Evolutionary conservation across 179 eudicot species (phyloP).

Genomic region (Vitellaria paradoxa): DNA sequence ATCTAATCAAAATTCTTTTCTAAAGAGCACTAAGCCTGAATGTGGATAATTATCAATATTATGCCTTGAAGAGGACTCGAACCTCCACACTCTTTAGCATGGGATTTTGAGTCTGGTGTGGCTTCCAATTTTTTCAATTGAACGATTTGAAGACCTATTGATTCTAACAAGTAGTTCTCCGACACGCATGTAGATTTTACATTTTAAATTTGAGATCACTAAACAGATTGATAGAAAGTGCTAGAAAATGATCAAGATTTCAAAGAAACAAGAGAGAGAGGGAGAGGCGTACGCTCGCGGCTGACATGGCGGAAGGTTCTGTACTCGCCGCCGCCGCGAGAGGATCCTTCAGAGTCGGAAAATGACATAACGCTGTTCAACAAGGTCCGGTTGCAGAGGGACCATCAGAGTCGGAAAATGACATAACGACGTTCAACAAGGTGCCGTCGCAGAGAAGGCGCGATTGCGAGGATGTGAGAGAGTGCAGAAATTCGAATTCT

Average conservation of each 20-base stretch:
- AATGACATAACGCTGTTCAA: slow-evolving; percentile 28
- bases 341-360: slow-evolving; percentile 46
- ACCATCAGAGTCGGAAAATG: not conserved
- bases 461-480: not conserved
- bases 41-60: not conserved
- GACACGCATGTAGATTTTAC: too few species aligned
- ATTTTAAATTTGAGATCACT: not conserved
- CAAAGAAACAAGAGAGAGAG: slow-evolving; percentile 1
- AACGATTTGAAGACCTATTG: too few species aligned
- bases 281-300: slow-evolving; percentile 40
- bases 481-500: not conserved
- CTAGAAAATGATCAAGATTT: not conserved
- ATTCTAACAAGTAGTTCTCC: too few species aligned
- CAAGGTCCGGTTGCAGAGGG: not conserved
- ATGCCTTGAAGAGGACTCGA: too few species aligned
- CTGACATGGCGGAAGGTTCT: slow-evolving; percentile 48
- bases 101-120: too few species aligned
- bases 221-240: not conserved
- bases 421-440: not conserved
- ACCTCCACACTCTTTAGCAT: too few species aligned
- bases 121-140: too few species aligned
- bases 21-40: not conserved
- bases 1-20: not conserved
- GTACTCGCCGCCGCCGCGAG: slow-evolving; percentile 40
- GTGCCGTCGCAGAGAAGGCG: not conserved